Base-by-base conservation (phyloP, 2,329 filamentous ascomycete genomes). In the Exserohilum turcica region DNA sequence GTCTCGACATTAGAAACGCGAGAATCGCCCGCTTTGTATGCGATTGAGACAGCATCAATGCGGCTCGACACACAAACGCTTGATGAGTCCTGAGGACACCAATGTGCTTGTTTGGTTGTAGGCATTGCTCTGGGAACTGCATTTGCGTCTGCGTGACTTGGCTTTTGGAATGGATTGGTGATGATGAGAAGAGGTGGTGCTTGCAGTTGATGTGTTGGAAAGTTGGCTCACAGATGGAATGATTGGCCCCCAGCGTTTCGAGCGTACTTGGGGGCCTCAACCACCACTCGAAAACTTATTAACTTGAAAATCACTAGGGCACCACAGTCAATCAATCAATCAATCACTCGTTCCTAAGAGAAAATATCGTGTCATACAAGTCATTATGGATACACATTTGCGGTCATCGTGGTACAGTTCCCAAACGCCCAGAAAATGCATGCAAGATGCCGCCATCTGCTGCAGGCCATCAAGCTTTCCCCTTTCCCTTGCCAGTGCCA, bases 401-500 rank as follows among this genome's bases (percentile, higher is more conserved):
- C 37, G 54, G 54, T 47, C 55, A 57, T 57, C 54, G 45, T 55
- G 52, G 39, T 47, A 38, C 24, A 42, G 49, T 44, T 43, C 54
- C 54, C 21, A 32, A 40, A 53, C 44, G 28, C 40, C 43, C 2
- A 24, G 10, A 10, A 18, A 38, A 12, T 16, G 6, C 33, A 8
- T 31, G n/a, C 19, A 21, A 35, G 19, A 35, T 35, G 13, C 29
- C 3, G 42, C 21, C 31, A 44, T 27, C 6, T n/a, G 15, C 16
- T 33, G 19, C 18, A 44, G 31, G n/a, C 28, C 19, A 49, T 50
- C 43, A 49, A 15, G 36, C 49, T 21, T 53, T 52, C 13, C n/a
- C 57, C 52, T 65, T 69, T 10, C 56, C 65, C 52, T 65, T 71
- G 15, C 63, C 67, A 32, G 48, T 59, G 2, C 61, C 65, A 21